Percentiles rank a stretch among this genome's conserved stretches.
Conservation (phyloP, 2,329 filamentous ascomycete species). For the Podosphaera fusca region DNA sequence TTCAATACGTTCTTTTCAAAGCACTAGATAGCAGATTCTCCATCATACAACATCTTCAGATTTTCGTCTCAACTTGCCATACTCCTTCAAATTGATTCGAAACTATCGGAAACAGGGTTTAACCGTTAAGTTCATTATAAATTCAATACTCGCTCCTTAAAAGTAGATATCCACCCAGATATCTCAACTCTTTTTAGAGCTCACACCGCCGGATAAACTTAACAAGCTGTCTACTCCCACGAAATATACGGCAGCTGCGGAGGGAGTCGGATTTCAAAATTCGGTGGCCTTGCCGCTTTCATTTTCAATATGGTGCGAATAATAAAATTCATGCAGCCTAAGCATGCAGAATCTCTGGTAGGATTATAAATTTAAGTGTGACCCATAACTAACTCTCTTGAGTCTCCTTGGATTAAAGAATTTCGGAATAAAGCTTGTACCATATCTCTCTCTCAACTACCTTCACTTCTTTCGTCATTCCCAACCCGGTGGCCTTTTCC, state of each 20-base stretch:
- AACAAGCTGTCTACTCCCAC: slow-evolving; percentile 13
- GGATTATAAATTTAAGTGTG: slow-evolving; percentile 12
- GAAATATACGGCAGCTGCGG: slow-evolving; percentile 21
- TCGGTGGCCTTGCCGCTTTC: slow-evolving; percentile 34
- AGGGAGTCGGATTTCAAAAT: slow-evolving; percentile 18
- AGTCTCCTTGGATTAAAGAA: slow-evolving; percentile 73
- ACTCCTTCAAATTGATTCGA: background rate
- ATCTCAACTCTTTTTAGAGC: slow-evolving; percentile 15
- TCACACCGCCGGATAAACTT: slow-evolving; percentile 16
- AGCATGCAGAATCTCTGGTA: slow-evolving; percentile 45
- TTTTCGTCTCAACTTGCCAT: slow-evolving; percentile 1
- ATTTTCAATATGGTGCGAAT: slow-evolving; percentile 43
- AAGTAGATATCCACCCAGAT: background rate
- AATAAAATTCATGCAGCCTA: slow-evolving; percentile 40
- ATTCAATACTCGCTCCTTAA: slow-evolving; percentile 3
- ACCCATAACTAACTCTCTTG: slow-evolving; percentile 4
- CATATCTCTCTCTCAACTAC: slow-evolving; percentile 52
- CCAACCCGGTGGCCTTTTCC: slow-evolving; percentile 87
- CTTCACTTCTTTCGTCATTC: slow-evolving; percentile 54
- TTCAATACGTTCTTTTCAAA: slow-evolving; percentile 13
- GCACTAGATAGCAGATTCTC: slow-evolving; percentile 1
- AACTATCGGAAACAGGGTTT: background rate
- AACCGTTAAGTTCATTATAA: slow-evolving; percentile 3
- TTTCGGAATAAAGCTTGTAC: slow-evolving; percentile 53
- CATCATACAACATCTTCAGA: slow-evolving; percentile 1